Conservation (phyloP, 2,329 filamentous ascomycete species). For the Ophiostoma triangulosporum region DNA sequence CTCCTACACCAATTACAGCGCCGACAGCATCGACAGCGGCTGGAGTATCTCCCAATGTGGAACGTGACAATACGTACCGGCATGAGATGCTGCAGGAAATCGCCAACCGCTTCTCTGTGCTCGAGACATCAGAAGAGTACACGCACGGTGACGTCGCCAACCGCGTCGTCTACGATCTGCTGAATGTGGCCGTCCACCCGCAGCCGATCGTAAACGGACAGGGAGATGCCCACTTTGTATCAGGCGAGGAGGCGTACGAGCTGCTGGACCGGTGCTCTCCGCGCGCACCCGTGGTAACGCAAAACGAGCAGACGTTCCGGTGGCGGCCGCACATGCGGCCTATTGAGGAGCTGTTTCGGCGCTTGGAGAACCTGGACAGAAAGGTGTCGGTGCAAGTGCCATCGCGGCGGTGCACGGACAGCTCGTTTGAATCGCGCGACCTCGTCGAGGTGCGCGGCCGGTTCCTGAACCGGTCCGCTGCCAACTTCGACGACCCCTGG, state of each 20-base stretch:
- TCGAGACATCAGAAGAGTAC: not conserved
- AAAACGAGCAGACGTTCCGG: constrained; percentile 17
- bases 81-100: constrained; percentile 10
- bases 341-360: constrained; percentile 17
- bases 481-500: constrained; percentile 17
- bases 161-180: constrained; percentile 10
- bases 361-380: constrained; percentile 19
- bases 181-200: constrained; percentile 6
- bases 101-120: not conserved
- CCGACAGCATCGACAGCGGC: not conserved
- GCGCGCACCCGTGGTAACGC: constrained; percentile 16
- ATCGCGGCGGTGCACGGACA: constrained; percentile 15
- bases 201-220: not conserved
- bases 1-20: not conserved
- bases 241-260: constrained; percentile 12
- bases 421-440: constrained; percentile 16
- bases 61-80: constrained; percentile 11
- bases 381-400: constrained; percentile 18
- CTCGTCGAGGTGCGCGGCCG: constrained; percentile 15
- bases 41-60: not conserved
- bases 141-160: constrained; percentile 14
- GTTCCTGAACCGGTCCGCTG: constrained; percentile 11
- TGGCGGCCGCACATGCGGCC: constrained; percentile 16
- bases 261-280: constrained; percentile 13
- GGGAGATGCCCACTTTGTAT: constrained; percentile 12